Evolutionary conservation across 306 rosid species (phyloP).

Genomic region (Gastrolobium bilobum): DNA sequence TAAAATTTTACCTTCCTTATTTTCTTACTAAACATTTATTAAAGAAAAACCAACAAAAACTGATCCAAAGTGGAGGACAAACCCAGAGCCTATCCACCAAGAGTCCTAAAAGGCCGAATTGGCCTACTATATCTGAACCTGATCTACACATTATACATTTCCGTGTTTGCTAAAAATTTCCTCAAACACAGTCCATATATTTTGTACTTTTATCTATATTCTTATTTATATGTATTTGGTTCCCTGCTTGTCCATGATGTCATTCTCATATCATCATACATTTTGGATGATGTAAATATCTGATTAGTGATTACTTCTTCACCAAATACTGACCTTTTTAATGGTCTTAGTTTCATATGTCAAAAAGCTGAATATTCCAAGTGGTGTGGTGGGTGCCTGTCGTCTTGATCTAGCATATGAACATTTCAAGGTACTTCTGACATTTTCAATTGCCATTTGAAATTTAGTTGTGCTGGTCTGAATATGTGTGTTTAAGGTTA

Average conservation of each 20-base stretch:
- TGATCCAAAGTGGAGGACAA: conserved; percentile 20
- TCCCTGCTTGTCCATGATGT: conserved; percentile 28
- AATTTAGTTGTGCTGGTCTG: conserved; percentile 36
- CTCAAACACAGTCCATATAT: conserved; percentile 15
- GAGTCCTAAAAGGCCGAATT: conserved; percentile 14
- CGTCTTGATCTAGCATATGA: conserved; percentile 94
- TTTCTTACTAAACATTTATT: conserved; percentile 14
- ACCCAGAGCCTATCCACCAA: conserved; percentile 1
- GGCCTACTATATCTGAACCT: background rate
- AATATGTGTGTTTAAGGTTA: conserved; percentile 13
- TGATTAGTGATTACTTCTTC: conserved; percentile 14
- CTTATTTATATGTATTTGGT: conserved; percentile 12
- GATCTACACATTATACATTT: conserved; percentile 25
- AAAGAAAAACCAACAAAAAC: background rate
- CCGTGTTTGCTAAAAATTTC: conserved; percentile 21
- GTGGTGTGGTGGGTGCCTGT: conserved; percentile 99
- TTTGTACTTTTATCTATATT: conserved; percentile 5
- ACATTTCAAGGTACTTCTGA: conserved; percentile 85
- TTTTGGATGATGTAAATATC: conserved; percentile 38
- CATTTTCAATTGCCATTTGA: conserved; percentile 44
- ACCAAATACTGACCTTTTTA: conserved; percentile 51
- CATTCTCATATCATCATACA: conserved; percentile 6
- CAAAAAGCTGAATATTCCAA: conserved; percentile 91
- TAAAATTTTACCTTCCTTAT: too few relatives aligned
- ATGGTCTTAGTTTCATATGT: conserved; percentile 82